Evolutionary conservation across 2,329 filamentous ascomycete species (phyloP), one percentile per base, ranked within the genome.

Genomic region (Colletotrichum agaves): DNA sequence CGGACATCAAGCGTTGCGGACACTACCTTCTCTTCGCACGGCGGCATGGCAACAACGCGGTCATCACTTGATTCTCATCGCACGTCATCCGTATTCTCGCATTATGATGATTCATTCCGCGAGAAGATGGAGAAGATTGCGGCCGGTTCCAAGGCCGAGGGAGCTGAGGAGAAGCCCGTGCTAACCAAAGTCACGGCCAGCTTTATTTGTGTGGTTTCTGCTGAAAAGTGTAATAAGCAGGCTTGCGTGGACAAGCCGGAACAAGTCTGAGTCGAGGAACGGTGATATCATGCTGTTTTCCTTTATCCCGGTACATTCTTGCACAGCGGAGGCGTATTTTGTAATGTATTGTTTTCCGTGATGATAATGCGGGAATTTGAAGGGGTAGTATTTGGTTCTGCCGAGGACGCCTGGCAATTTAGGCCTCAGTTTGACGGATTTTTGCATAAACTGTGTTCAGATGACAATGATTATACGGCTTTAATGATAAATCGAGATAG

Each of bases 111-210:
- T 19, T 58, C 63, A 31, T 67, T 67, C 52, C 63, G 63, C 52
- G 63, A 67, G 50, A 67, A 67, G 52, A 63, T 67, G 63, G 63
- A 67, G 52, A 21, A 63, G 21, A 63, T 67, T 19, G 21, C 63
- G 4, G 58, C 58, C 4, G 31, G 19, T 15, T 23, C 59, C 33
- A 50, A 49, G 11, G 27, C 17, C 3, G 63, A 63, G 10, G 59
- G 63, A 3, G 59, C 61, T 3, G 63, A 67, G 2, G 52, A 67
- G 15, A 63, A 44, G 50, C 63, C 59, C 10, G 35, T 37, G 4
- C 37, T 63, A 35, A 39, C 13, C 1, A 43, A 37, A 17, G 63
- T 67, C 37, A 63, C 60, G 5, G 17, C 63, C 5, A 37, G 21
- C 44, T 67, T 67, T 31, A 60, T 67, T 19, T 53, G 52, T 10